Evolutionary conservation across 768 basidiomycete genomes (phyloP), one percentile per base, ranked within the genome.

Genomic region (Calocera viscosa): DNA sequence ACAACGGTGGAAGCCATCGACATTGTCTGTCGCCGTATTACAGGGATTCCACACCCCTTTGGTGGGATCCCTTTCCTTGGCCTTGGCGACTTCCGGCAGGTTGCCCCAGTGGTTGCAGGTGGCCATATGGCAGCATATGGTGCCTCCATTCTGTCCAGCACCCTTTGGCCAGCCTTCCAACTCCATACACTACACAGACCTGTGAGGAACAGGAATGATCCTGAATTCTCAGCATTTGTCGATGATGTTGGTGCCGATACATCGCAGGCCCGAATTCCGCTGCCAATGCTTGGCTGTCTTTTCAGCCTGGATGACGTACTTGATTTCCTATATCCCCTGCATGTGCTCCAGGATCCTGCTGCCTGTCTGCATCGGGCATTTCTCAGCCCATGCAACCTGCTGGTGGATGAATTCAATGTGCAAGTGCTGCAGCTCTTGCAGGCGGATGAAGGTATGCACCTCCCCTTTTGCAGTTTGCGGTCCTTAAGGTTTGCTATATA

Each of bases 81-180:
- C 1, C 69, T 78, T 1, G 79, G 78, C 0, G 79, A 79, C 69
- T 80, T 80, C 69, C 70, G 79, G 0, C 80, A 80, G 68, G 78
- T 76, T 1, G 76, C 73, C 47, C 80, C 80, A 17, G 77, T 80
- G 16, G 71, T 80, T 19, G 65, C 69, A 16, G 78, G 76, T 0
- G 72, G 74, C 0, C 71, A 72, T 12, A 34, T 66, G 0, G 70
- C 77, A 33, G 69, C 78, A 11, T 66, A 79, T 0, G 69, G 73
- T 43, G 77, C 79, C 0, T 81, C 77, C 5, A 76, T 80, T 64
- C 74, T 76, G 33, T 73, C 73, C 0, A 78, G 77, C 2, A 69
- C 67, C 0, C 70, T 79, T 2, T 79, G 79, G 79, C 28, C 47
- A 2, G 22, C 64, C 1, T 77, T 81, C 66, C 39, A 64, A 0